Conservation (phyloP, 306 rosid species). For the Astragalus membranaceus region DNA sequence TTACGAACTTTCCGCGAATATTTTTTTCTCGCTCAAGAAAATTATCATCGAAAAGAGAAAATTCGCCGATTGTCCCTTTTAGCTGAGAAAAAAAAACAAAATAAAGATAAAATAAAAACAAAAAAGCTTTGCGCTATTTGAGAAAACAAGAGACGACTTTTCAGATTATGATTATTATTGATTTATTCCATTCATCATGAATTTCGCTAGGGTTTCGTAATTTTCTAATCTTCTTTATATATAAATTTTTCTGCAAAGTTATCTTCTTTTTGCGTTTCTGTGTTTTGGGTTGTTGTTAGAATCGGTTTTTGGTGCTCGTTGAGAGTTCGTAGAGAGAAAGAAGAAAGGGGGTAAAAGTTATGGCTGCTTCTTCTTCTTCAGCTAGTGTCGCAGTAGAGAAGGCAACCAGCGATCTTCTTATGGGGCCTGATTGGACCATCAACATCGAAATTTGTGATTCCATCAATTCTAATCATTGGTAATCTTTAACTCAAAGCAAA, state of each 20-base stretch:
- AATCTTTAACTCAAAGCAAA: slow-evolving; percentile 17
- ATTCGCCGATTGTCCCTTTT: slow-evolving; percentile 14
- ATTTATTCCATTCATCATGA: slow-evolving; percentile 18
- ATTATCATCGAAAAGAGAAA: slow-evolving; percentile 1
- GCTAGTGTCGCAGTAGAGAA: slow-evolving; percentile 94
- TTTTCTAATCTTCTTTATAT: slow-evolving; percentile 25
- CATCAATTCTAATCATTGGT: slow-evolving; percentile 89
- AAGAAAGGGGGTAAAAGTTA: slow-evolving; percentile 1
- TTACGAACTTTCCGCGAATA: slow-evolving; percentile 39
- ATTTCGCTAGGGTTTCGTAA: slow-evolving; percentile 46
- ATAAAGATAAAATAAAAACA: neutral
- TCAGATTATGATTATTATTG: neutral
- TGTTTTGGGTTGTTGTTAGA: slow-evolving; percentile 3
- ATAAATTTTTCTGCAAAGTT: slow-evolving; percentile 6
- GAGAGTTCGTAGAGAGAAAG: slow-evolving; percentile 20
- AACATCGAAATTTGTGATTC: slow-evolving; percentile 98
- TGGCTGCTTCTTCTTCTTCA: slow-evolving; percentile 69
- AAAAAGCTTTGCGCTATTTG: slow-evolving; percentile 3
- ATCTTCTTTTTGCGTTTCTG: neutral
- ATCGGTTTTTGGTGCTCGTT: slow-evolving; percentile 10
- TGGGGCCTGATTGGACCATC: slow-evolving; percentile 99
- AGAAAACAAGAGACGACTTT: slow-evolving; percentile 20
- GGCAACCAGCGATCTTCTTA: slow-evolving; percentile 98
- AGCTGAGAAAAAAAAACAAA: neutral
- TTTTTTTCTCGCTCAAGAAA: neutral